phyloP scores from a whole-genome alignment of 2,329 filamentous ascomycete genomes.

The Emergomyces pasteurianus region DNA sequence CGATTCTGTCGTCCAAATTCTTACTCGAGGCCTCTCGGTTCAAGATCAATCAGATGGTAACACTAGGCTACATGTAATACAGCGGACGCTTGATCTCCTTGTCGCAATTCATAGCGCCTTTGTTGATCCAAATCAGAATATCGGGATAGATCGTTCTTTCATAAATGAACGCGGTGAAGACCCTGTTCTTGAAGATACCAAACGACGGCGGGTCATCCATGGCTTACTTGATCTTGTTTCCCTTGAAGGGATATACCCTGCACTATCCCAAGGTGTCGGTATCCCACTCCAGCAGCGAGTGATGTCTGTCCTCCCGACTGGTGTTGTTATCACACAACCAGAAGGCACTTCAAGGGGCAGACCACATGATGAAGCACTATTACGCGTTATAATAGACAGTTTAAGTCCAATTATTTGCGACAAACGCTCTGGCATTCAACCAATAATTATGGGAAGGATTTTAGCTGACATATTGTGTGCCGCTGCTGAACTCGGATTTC shows the following conservation, averaged over 20 bases:
- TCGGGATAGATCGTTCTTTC: not conserved
- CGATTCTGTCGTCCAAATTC: conserved; percentile 24
- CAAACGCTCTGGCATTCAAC: conserved; percentile 24
- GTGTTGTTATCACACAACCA: conserved; percentile 29
- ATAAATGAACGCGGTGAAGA: conserved; percentile 14
- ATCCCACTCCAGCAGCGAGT: conserved; percentile 34
- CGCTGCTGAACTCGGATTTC: conserved; percentile 27
- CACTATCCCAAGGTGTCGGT: conserved; percentile 30
- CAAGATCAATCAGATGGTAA: conserved; percentile 9
- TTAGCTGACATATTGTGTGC: conserved; percentile 31
- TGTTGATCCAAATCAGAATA: conserved; percentile 7
- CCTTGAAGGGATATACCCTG: conserved; percentile 35
- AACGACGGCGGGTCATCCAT: conserved; percentile 27
- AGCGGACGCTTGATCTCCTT: conserved; percentile 24
- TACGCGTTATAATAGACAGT: conserved; percentile 19
- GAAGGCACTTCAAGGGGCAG: conserved; percentile 10
- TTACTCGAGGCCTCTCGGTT: conserved; percentile 13
- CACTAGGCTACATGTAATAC: conserved; percentile 20
- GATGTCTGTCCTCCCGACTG: conserved; percentile 31
- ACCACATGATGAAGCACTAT: conserved; percentile 19
- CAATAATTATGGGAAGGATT: conserved; percentile 27
- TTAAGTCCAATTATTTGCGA: conserved; percentile 24
- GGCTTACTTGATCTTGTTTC: conserved; percentile 33
- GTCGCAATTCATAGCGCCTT: conserved; percentile 25
- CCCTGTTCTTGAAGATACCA: conserved; percentile 29